A percentile compares a stretch with the other conserved stretches of the same genome.
Evolutionary conservation across 2,329 filamentous ascomycete species (phyloP).

Genomic region (Didymella pinodella): DNA sequence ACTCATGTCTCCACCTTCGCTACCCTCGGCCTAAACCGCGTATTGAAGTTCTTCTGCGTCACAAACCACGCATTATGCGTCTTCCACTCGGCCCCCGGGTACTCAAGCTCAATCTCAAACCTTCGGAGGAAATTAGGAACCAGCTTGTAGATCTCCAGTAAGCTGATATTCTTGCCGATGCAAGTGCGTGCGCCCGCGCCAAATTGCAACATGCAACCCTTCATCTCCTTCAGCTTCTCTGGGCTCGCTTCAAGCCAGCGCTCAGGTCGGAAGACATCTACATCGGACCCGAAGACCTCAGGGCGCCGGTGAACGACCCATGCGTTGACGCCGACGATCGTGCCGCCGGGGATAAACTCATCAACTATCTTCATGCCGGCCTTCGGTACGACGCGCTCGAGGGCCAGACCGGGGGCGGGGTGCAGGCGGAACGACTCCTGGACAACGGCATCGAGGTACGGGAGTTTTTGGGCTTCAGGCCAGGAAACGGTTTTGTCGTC

Average conservation of each 20-base stretch:
- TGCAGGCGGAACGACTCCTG: conserved; percentile 81
- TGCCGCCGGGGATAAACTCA: conserved; percentile 70
- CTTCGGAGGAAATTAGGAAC: conserved; percentile 66
- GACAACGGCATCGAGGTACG: conserved; percentile 79
- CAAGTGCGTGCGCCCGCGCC: conserved; percentile 75
- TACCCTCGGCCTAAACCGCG: conserved; percentile 47
- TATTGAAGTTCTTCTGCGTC: conserved; percentile 55
- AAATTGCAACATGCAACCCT: conserved; percentile 75
- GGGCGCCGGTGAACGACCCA: conserved; percentile 76
- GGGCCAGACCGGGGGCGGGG: conserved; percentile 74
- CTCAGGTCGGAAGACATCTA: conserved; percentile 72
- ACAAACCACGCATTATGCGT: conserved; percentile 65
- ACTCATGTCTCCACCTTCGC: conserved; percentile 4
- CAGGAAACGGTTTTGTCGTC: conserved; percentile 70
- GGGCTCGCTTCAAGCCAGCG: conserved; percentile 67
- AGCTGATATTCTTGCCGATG: conserved; percentile 63
- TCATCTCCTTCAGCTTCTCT: conserved; percentile 70
- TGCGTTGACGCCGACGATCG: conserved; percentile 76
- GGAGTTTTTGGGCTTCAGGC: conserved; percentile 72
- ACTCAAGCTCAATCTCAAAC: conserved; percentile 64
- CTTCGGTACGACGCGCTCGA: conserved; percentile 76
- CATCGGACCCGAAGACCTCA: conserved; percentile 73
- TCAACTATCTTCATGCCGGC: conserved; percentile 71
- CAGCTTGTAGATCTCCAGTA: conserved; percentile 61
- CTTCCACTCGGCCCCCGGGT: conserved; percentile 53